Evolutionary conservation across 1,284 basidiomycete species (phyloP), one percentile per base, ranked within the genome.

Genomic region (Trametes sp.): DNA sequence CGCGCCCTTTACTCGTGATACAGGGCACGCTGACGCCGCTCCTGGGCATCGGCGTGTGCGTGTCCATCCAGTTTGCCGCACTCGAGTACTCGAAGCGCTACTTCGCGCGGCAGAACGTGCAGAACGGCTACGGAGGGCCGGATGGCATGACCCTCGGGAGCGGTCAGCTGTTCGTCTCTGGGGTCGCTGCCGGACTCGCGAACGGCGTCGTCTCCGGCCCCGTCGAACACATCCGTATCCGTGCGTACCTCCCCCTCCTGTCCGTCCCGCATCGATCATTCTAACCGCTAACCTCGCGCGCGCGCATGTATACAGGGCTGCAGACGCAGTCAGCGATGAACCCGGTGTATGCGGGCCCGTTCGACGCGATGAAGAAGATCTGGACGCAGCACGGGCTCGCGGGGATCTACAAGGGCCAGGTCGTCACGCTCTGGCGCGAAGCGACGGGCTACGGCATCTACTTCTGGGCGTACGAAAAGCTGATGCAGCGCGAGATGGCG

Each of bases 151-250:
- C 78, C 7, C 82, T 96, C 16, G 82, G 80, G 46, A 80, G 81
- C 41, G 76, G 75, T 11, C 95, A 98, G 76, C 82, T 97, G 21
- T 87, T 95, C 69, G 71, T 82, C 0, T 85, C 95, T 5, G 96
- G 96, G 66, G 87, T 94, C 2, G 78, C 87, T 31, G 96, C 96
- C 26, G 96, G 97, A 36, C 76, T 98, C 24, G 92, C 95, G 16
- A 99, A 98, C 75, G 91, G 93, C 46, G 84, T 96, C 59, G 94
- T 98, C 21, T 96, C 96, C 0, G 95, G 95, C 1, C 97, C 97
- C 2, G 95, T 99, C 14, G 97, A 99, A 77, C 96, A 98, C 74
- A 95, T 98, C 72, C 93, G 97, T 82, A 98, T 98, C 71, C 92
- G 96, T 91, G 69, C 53, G 48, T 56, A 1, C 51, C 41, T 21